Evolutionary conservation across 257 asterid genomes (phyloP).

Genomic region (Salvia splendens): DNA sequence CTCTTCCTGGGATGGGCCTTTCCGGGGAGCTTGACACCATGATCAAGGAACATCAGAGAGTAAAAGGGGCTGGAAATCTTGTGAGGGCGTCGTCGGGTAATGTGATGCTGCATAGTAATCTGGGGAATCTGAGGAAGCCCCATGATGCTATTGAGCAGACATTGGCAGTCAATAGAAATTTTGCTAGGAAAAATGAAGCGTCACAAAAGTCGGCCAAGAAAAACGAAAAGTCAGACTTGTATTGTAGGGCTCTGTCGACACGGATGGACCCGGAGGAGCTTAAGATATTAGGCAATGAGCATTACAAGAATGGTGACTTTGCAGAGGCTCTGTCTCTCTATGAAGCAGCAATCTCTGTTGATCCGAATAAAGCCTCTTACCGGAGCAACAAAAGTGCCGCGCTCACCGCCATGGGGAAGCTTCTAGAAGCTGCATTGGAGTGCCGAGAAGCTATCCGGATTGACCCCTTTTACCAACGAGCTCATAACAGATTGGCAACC

Average conservation of each 20-base stretch:
- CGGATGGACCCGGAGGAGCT: constrained; percentile 90
- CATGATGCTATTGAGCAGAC: constrained; percentile 39
- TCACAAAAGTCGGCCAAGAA: constrained; percentile 34
- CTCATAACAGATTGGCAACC: constrained; percentile 71
- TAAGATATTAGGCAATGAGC: constrained; percentile 90
- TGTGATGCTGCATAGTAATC: constrained; percentile 55
- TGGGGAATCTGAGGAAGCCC: constrained; percentile 71
- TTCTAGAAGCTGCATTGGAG: constrained; percentile 86
- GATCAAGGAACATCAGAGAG: constrained; percentile 60
- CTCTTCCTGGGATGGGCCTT: constrained; percentile 47
- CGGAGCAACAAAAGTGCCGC: constrained; percentile 97
- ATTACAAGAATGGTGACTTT: constrained; percentile 91
- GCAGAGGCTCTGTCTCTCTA: constrained; percentile 87
- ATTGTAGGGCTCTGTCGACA: constrained; percentile 82
- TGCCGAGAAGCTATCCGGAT: constrained; percentile 72
- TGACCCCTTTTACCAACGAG: constrained; percentile 68
- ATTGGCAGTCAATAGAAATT: constrained; percentile 33
- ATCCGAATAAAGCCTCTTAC: constrained; percentile 87
- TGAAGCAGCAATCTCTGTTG: constrained; percentile 91
- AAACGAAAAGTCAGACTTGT: constrained; percentile 32
- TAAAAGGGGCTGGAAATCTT: constrained; percentile 43
- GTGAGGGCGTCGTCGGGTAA: constrained; percentile 77
- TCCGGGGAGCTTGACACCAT: constrained; percentile 78
- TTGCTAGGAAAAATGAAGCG: constrained; percentile 49
- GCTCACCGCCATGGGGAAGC: constrained; percentile 74